Base-by-base conservation (phyloP, 805 yeast species). In the Candida schatavii region DNA sequence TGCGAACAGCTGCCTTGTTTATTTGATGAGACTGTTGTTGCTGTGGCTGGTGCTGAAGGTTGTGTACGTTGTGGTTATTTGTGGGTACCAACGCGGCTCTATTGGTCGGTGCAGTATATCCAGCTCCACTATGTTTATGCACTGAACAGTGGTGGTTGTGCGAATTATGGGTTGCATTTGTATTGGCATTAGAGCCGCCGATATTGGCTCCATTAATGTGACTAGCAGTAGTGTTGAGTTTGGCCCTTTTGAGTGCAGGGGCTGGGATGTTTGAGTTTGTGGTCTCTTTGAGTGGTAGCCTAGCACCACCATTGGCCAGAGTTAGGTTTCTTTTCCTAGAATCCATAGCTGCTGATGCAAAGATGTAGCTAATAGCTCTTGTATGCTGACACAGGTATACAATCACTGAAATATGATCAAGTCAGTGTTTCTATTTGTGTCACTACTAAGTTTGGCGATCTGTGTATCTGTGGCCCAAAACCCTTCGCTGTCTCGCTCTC, bases 241-340 rank as follows among this genome's bases (percentile, higher is more conserved):
- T 62, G 37, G 58, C 56, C 49, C 62, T 63, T 37, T 66, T 66
- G 25, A 59, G 48, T 20, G 48, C 52, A 3, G 72, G 73, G 32
- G 64, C 59, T 7, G 74, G 73, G 17, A 69, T 52, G 44, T 70
- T 70, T 28, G 62, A 57, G 45, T 58, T 59, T n/a, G n/a, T n/a
- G 9, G 75, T 62, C 48, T 69, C 74, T 46, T 66, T 62, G 48
- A 70, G 59, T 3, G 75, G 74, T 22, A 56, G 51, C 39, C 72
- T 44, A 4, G 49, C 18, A 5, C 34, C n/a, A n/a, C 37, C 37
- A 35, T 26, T 13, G 27, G 29, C 14, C 28, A 14, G 26, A 9
- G 19, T 13, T 31, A 31, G 35, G 13, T n/a, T 19, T 19, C 37
- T 18, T 15, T 35, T 35, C 17, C 29, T 35, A 11, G 37, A 20